Evolutionary conservation across 164 flowering plant genomes (phyloP), one percentile per base, ranked within the genome.

Genomic region (Kalanchoe fedtschenkoi): DNA sequence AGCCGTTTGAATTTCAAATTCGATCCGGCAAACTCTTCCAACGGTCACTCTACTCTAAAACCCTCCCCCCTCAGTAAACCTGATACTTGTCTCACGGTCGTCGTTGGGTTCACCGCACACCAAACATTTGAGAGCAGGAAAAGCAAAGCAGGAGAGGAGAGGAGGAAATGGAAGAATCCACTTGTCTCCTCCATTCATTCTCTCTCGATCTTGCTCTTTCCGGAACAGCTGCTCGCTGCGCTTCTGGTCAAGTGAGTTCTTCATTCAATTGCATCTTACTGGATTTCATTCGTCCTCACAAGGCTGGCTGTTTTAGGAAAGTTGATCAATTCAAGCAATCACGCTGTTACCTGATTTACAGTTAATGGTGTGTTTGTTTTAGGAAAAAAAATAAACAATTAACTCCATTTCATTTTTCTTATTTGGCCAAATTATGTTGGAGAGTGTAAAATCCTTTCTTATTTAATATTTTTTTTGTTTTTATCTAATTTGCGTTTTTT

Each of bases 111-210:
- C 34, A 15, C 22, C 33, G 2, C 13, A 9, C 28, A 51, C 34
- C 11, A 55, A 28, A 13, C 5, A 21, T 13, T 22, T 6, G 33
- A 19, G 21, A 47, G 2, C 8, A 0, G 1, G 28, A 51, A 21
- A 21, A 51, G 35, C 1, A n/a, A 33, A 58, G 38, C 35, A 21
- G 61, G 22, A n/a, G 21, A 34, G 37, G 38, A 57, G 34, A 32
- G 38, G 60, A 7, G 19, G 11, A 58, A 34, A 80, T 80, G 87
- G 83, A 78, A 66, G 85, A 83, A 55, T 67, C 81, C 34, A 61
- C 80, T 70, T 85, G 87, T 74, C 71, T 82, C 69, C 68, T 82
- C 78, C 85, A 76, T 19, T 72, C 87, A 24, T 81, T 82, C 69
- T 79, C 87, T 64, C 73, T 78, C 35, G 65, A 72, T 60, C 70